Base-by-base conservation (phyloP, 108 stramenopile species). In the Pelagomonas calceolata region DNA sequence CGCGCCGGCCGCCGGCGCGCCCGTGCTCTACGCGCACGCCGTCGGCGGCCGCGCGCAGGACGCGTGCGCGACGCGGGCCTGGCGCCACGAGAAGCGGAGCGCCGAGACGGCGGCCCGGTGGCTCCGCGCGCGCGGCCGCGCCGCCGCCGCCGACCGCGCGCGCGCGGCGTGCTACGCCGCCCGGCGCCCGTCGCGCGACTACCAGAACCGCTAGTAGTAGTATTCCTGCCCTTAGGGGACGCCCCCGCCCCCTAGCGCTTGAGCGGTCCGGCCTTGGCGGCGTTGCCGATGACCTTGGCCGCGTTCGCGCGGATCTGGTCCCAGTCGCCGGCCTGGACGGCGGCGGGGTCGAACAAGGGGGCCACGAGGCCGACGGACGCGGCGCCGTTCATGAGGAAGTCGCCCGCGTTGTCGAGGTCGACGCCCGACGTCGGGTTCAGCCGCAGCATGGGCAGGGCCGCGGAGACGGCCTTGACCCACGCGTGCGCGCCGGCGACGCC, bases 381-480 rank as follows among this genome's bases (percentile, higher is more conserved):
- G 31, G 87, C 88, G 16, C 91, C 91, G 67, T 79, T 81, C 39
- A 70, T 80, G 73, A 91, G 70, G 66, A 79, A 91, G 18, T 89
- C 89, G 7, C 83, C 91, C 34, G 87, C 89, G 78, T 91, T 91
- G 66, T 91, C 89, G 69, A 91, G 77, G 37, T 86, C 85, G 34
- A 91, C 91, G 30, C 91, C 91, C 34, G 79, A 80, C 36, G 91
- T 91, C 26, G 91, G 91, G 78, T 91, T 91, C 74, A 91, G 88
- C 35, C 81, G 83, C 65, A 89, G 75, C 72, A 91, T 82, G 29
- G 90, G 90, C 68, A 88, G 72, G 0, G 91, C 91, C 33, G 89
- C 82, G 34, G 76, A 78, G 0, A 91, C 91, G 35, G 91, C 91
- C 85, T 90, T 89, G 63, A 91, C 88, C 91, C 91, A 91, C 66